Conservation (phyloP, 345 rosid genomes). For the Bretschneidera sinensis region DNA sequence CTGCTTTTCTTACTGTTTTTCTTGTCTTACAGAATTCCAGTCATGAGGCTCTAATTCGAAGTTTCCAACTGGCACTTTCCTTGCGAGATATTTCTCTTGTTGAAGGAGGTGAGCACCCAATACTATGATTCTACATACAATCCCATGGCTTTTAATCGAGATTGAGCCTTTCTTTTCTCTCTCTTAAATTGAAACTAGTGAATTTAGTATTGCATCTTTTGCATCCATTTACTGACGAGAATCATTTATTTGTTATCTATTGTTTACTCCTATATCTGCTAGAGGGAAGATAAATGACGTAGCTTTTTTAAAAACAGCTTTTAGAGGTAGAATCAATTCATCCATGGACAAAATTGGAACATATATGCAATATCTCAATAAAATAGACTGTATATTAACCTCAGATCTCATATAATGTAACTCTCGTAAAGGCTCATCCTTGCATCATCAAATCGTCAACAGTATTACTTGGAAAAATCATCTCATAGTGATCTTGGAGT, state of each 20-base stretch:
- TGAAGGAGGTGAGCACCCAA: conserved; percentile 59
- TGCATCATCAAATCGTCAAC: too few relatives aligned
- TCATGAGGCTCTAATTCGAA: conserved; percentile 64
- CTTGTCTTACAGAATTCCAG: conserved; percentile 69
- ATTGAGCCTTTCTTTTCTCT: background rate
- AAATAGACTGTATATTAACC: too few relatives aligned
- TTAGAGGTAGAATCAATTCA: too few relatives aligned
- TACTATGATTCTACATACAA: background rate
- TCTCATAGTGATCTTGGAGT: too few relatives aligned
- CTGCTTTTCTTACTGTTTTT: conserved; percentile 6
- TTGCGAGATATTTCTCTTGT: conserved; percentile 69
- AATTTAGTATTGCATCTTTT: background rate
- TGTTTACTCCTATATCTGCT: background rate
- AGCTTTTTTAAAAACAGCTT: too few relatives aligned
- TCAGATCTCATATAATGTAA: too few relatives aligned
- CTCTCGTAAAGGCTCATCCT: too few relatives aligned
- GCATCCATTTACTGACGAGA: background rate
- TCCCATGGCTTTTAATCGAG: background rate
- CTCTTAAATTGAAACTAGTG: background rate
- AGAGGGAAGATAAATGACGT: background rate
- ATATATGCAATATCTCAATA: too few relatives aligned
- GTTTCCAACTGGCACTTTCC: conserved; percentile 92
- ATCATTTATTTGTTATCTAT: background rate
- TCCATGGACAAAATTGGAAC: background rate
- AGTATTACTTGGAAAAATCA: too few relatives aligned